These are phyloP conservation scores for Myxozyma neotropica DNA, from an alignment of 805 yeast species.

Conservation along the genomic window DNA sequence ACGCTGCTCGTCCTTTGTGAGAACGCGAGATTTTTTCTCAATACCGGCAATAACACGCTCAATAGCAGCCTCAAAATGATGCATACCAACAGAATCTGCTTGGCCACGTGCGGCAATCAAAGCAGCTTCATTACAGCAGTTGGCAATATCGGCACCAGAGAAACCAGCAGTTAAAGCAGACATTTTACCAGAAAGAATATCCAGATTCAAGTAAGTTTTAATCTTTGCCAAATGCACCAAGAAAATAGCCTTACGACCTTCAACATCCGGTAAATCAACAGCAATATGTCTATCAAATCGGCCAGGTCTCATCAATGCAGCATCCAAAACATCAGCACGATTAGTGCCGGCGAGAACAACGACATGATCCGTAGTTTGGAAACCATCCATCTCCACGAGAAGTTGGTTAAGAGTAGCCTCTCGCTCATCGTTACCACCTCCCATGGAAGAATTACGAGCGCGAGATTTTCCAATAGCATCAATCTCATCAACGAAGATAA, in stretches of 20 bases:
- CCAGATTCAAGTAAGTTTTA: slow-evolving; percentile 57
- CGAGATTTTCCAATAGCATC: slow-evolving; percentile 98
- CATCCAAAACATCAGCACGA: slow-evolving; percentile 89
- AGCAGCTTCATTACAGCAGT: slow-evolving; percentile 96
- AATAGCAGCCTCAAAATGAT: slow-evolving; percentile 92
- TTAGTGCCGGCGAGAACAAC: slow-evolving; percentile 98
- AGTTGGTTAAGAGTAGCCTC: slow-evolving; percentile 95
- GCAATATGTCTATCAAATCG: slow-evolving; percentile 93
- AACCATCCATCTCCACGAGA: slow-evolving; percentile 98
- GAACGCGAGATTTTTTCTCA: slow-evolving; percentile 82
- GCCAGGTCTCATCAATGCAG: slow-evolving; percentile 94
- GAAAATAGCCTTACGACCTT: slow-evolving; percentile 92
- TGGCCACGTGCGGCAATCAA: slow-evolving; percentile 89
- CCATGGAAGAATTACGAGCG: slow-evolving; percentile 50
- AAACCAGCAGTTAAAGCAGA: slow-evolving; percentile 98
- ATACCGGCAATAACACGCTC: slow-evolving; percentile 97
- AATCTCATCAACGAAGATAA: slow-evolving; percentile 96
- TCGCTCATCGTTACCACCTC: slow-evolving; percentile 89
- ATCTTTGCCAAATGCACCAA: slow-evolving; percentile 79
- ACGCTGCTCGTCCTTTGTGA: slow-evolving; percentile 82
- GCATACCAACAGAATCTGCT: slow-evolving; percentile 66
- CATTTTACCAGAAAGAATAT: slow-evolving; percentile 74
- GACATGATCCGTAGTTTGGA: slow-evolving; percentile 84
- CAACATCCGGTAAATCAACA: slow-evolving; percentile 91
- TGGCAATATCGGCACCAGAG: slow-evolving; percentile 98